Evolutionary conservation across 257 asterid genomes (phyloP).

Genomic region (Fraxinus quadrangulata): DNA sequence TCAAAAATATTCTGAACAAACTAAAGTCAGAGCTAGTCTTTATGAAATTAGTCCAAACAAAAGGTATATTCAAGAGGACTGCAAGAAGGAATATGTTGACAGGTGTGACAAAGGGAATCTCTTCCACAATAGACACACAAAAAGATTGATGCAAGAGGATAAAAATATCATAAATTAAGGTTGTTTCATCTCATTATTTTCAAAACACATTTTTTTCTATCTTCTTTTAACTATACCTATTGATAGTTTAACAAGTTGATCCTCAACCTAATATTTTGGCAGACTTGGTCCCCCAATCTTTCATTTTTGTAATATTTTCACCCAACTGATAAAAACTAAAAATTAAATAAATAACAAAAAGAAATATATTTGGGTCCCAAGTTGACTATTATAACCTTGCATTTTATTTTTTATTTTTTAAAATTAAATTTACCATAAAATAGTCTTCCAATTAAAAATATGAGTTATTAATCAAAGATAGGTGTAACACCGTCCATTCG

Average conservation of each 20-base stretch:
- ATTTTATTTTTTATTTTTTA: no score
- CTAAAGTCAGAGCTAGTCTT: background rate
- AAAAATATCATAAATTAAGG: background rate
- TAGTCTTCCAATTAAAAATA: background rate
- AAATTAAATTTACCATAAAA: no score
- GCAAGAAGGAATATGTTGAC: constrained; percentile 51
- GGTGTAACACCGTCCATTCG: background rate
- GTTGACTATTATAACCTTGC: background rate
- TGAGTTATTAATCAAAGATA: no score
- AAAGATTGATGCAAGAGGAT: constrained; percentile 3
- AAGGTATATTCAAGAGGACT: constrained; percentile 73
- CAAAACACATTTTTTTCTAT: no score
- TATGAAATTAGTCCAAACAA: constrained; percentile 37
- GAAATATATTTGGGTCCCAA: background rate
- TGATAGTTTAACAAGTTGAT: background rate
- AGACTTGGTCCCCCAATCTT: background rate
- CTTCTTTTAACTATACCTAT: background rate
- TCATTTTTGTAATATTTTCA: background rate
- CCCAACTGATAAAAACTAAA: no score
- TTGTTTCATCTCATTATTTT: no score
- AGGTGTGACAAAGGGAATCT: constrained; percentile 68
- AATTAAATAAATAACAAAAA: no score
- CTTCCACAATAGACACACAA: constrained; percentile 22
- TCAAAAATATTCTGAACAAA: constrained; percentile 28
- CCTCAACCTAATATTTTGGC: background rate